Base-by-base conservation (phyloP, 75 land plant species). In the Cupressus sempervirens region DNA sequence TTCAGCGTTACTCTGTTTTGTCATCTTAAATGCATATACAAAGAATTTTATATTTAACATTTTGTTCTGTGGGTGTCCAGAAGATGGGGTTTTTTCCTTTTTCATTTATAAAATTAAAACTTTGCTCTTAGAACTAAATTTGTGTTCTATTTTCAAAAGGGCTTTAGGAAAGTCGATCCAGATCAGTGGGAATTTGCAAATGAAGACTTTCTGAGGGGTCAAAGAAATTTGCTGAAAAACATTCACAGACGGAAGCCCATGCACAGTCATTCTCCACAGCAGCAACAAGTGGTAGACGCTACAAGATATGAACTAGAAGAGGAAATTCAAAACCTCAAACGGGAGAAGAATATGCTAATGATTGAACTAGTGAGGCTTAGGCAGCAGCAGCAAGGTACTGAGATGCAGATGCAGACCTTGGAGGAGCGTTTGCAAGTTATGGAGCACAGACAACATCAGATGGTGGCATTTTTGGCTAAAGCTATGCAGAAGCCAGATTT, bases 151-250 rank as follows among this genome's bases (percentile, higher is more conserved):
- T 84, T 65, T 56, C 30, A 53, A 16, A 75, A 94, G 95, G 96
- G 96, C 53, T 94, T 94, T 68, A 84, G 91, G 76, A 94, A 94
- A 85, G 76, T 92, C 14, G 96, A 93, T 84, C 95, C 96, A 29
- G 95, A 94, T 45, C 89, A 88, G 79, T 94, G 96, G 96, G 96
- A 94, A 79, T 94, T 94, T 86, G 93, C 91, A 14, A 94, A 94
- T 83, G 96, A 94, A 34, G 92, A 92, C 26, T 94, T 94, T 58
- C 56, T 93, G 12, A 76, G 92, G 85, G 96, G 95, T 13, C 90
- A 93, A 32, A 88, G 84, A 43, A 89, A 89, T 41, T 86, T 88
- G 53, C 82, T 94, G 75, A 93, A 86, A 74, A 93, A 92, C 72
- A 94, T 94, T 35, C 90, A 89, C 79, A 80, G 96, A 29, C 88